phyloP scores from a whole-genome alignment of 495 filamentous ascomycete genomes.

The Neurospora sp. region DNA sequence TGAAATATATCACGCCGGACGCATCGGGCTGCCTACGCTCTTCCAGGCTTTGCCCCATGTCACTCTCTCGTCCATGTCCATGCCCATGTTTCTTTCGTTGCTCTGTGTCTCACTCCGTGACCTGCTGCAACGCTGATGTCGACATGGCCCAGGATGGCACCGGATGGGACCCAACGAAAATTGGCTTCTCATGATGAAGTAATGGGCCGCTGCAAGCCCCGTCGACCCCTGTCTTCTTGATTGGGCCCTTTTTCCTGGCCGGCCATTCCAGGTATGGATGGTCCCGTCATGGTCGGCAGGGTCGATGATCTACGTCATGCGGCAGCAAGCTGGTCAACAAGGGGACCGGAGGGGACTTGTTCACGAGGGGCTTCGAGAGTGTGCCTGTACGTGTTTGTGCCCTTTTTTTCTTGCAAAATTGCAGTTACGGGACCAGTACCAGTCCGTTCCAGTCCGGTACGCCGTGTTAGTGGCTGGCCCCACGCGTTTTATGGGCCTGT shows the following conservation, averaged over 20 bases:
- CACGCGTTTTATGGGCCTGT: background rate
- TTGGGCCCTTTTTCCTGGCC: background rate
- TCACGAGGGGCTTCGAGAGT: background rate
- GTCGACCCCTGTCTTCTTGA: background rate
- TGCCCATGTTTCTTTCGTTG: background rate
- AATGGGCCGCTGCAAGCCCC: background rate
- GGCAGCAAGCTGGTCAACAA: background rate
- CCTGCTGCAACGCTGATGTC: background rate
- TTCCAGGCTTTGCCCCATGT: background rate
- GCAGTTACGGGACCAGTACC: background rate
- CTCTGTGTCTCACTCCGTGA: background rate
- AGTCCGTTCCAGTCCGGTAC: background rate
- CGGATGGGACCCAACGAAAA: background rate
- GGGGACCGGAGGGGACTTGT: background rate
- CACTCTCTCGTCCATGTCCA: background rate
- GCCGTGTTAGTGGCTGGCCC: background rate
- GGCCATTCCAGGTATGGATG: background rate
- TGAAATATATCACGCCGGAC: background rate
- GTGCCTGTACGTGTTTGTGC: background rate
- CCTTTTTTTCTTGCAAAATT: background rate
- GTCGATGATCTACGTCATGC: constrained; percentile 4
- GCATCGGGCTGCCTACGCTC: background rate
- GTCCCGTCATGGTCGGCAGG: background rate
- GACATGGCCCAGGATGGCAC: background rate
- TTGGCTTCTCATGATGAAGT: background rate